A percentile compares a stretch with the other conserved stretches of the same genome.
Evolutionary conservation across 108 stramenopile species (phyloP).

Genomic region (Seminavis robusta): DNA sequence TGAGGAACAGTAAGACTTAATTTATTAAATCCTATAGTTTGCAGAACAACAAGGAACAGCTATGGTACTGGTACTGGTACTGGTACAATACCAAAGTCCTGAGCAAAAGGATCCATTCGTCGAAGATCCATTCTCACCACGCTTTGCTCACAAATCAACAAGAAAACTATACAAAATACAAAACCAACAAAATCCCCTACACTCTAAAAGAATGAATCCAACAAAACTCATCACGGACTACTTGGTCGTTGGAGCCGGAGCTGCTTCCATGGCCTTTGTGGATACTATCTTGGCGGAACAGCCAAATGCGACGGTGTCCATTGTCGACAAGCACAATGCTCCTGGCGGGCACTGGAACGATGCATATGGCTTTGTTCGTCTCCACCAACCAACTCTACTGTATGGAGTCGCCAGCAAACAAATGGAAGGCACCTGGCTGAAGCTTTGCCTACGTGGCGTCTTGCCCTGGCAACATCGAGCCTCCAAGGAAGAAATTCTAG

Average conservation of each 20-base stretch:
- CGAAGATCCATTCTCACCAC: too few relatives aligned
- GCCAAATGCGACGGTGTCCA: slow-evolving; percentile 4
- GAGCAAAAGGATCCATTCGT: too few relatives aligned
- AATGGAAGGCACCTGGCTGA: slow-evolving; percentile 29
- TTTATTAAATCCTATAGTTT: too few relatives aligned
- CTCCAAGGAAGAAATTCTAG: slow-evolving; percentile 18
- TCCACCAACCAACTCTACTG: slow-evolving; percentile 23
- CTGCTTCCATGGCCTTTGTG: slow-evolving; percentile 23
- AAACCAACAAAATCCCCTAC: too few relatives aligned
- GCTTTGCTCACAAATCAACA: too few relatives aligned
- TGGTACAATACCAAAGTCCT: too few relatives aligned
- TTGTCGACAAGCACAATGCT: slow-evolving; percentile 18
- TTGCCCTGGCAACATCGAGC: slow-evolving; percentile 30
- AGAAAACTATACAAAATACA: too few relatives aligned
- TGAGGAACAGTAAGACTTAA: too few relatives aligned
- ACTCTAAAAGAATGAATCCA: too few relatives aligned
- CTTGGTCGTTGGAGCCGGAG: slow-evolving; percentile 34
- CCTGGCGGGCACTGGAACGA: slow-evolving; percentile 34
- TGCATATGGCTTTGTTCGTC: slow-evolving; percentile 23
- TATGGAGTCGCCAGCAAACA: slow-evolving; percentile 20
- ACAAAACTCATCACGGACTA: slow-evolving; percentile 24
- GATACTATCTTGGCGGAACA: slow-evolving; percentile 24
- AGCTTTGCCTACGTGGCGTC: slow-evolving; percentile 8
- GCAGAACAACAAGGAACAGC: too few relatives aligned
- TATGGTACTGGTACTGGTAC: too few relatives aligned